Conservation (phyloP, 1,139 yeast species). For the Diutina pseudorugosa region DNA sequence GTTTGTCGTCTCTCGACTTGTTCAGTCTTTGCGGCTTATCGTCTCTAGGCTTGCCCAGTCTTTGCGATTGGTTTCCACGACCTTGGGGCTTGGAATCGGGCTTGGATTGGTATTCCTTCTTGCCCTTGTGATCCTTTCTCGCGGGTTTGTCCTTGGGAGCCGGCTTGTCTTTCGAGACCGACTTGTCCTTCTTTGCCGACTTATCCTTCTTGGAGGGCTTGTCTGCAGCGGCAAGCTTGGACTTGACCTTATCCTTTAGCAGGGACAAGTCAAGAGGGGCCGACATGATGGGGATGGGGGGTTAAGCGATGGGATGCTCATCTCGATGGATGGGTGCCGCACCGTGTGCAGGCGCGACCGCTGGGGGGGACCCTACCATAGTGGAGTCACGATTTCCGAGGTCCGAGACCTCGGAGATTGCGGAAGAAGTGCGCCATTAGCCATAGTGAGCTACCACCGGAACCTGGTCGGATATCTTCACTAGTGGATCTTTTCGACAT, state of each 20-base stretch:
- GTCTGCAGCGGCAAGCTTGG: constrained; percentile 20
- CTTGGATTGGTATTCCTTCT: too few species aligned
- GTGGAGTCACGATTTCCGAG: background rate
- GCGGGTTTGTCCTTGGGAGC: constrained; percentile 1
- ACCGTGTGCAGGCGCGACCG: background rate
- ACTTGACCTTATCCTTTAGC: constrained; percentile 45
- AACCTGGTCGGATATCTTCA: background rate
- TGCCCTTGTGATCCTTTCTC: constrained; percentile 4
- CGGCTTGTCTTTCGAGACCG: constrained; percentile 12
- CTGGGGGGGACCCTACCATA: background rate
- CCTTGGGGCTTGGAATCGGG: background rate
- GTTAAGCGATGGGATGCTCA: background rate
- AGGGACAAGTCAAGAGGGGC: constrained; percentile 30
- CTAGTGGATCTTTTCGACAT: too few species aligned
- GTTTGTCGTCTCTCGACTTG: constrained; percentile 4
- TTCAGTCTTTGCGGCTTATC: constrained; percentile 5
- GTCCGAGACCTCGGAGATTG: background rate
- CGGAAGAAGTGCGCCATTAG: background rate
- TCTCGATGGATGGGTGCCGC: background rate
- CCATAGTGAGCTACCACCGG: background rate
- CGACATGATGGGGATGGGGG: background rate
- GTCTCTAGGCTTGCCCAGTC: constrained; percentile 2
- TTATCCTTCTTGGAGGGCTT: constrained; percentile 12
- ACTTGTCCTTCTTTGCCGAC: background rate
- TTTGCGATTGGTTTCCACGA: constrained; percentile 7